Evolutionary conservation across 176 grass and related monocot genomes (phyloP).

Genomic region (Raddia distichophylla): DNA sequence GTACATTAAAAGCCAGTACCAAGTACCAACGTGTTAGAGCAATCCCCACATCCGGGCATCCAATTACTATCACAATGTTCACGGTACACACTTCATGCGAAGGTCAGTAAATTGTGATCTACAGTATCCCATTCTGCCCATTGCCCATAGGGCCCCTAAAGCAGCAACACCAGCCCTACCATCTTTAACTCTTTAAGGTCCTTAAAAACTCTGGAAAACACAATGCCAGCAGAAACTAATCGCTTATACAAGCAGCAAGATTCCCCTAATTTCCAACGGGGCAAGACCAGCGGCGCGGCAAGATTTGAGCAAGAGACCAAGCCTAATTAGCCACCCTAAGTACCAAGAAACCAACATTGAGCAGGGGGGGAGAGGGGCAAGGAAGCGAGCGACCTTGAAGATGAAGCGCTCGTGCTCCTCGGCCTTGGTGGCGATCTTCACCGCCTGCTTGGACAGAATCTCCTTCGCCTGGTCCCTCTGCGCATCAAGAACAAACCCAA

Average conservation of each 20-base stretch:
- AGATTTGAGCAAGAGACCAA: background rate
- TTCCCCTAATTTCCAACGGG: background rate
- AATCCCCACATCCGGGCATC: constrained; percentile 6
- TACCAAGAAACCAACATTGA: background rate
- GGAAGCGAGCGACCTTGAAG: constrained; percentile 66
- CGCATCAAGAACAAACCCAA: background rate
- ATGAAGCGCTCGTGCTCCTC: constrained; percentile 88
- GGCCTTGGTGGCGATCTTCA: constrained; percentile 84
- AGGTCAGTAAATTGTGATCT: constrained; percentile 14
- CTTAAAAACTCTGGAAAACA: background rate
- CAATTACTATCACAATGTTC: constrained; percentile 22
- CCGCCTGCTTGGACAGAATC: constrained; percentile 89
- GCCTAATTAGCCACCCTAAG: background rate
- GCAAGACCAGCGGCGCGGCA: background rate
- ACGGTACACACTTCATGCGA: background rate
- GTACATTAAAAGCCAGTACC: constrained; percentile 44
- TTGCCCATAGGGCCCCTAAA: background rate
- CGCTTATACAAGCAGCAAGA: background rate
- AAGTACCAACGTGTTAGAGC: constrained; percentile 33
- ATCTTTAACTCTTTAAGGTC: background rate
- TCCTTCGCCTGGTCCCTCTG: constrained; percentile 82
- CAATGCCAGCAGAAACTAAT: constrained; percentile 27
- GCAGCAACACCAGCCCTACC: background rate
- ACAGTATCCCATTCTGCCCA: background rate
- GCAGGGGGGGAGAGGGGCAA: background rate